Evolutionary conservation across 352 stramenopile species (phyloP).

Genomic region (Globisporangium megalacanthum): DNA sequence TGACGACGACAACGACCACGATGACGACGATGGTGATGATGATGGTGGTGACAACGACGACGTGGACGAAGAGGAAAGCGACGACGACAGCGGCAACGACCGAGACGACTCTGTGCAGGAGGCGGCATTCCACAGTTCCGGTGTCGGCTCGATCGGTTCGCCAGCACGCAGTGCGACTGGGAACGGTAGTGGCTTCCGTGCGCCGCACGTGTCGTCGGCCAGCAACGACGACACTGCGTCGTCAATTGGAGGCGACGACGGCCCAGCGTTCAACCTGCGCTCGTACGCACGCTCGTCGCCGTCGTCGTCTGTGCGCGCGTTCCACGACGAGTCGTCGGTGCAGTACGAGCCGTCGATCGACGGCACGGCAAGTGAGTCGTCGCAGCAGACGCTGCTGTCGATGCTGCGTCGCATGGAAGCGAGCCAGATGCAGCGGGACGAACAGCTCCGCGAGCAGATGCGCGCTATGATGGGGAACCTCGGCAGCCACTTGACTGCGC

Average conservation of each 20-base stretch:
- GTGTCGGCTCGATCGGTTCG: conserved; percentile 7
- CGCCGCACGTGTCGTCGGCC: conserved; percentile 3
- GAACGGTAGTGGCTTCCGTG: conserved; percentile 1
- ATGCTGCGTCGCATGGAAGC: conserved; percentile 70
- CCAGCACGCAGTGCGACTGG: conserved; percentile 18
- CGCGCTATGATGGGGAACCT: conserved; percentile 52
- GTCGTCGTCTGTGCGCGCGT: conserved; percentile 72
- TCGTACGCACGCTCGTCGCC: conserved; percentile 72
- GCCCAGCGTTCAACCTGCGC: conserved; percentile 35
- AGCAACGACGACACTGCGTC: conserved; percentile 42
- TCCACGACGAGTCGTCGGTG: conserved; percentile 69
- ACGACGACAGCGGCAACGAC: conserved; percentile 2
- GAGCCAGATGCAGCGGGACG: conserved; percentile 57
- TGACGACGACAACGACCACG: conserved; percentile 25
- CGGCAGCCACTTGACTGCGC: conserved; percentile 46
- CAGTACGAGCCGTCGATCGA: conserved; percentile 70
- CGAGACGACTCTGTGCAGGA: background rate
- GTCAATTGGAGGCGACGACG: conserved; percentile 50
- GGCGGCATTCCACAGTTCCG: conserved; percentile 5
- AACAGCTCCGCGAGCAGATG: conserved; percentile 68
- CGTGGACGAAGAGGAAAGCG: conserved; percentile 21
- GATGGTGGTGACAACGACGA: conserved; percentile 12
- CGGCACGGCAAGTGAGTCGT: conserved; percentile 50
- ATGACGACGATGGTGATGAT: conserved; percentile 8
- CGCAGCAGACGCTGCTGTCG: conserved; percentile 50